Evolutionary conservation across 345 rosid genomes (phyloP).

Genomic region (Hibiscus mutabilis): DNA sequence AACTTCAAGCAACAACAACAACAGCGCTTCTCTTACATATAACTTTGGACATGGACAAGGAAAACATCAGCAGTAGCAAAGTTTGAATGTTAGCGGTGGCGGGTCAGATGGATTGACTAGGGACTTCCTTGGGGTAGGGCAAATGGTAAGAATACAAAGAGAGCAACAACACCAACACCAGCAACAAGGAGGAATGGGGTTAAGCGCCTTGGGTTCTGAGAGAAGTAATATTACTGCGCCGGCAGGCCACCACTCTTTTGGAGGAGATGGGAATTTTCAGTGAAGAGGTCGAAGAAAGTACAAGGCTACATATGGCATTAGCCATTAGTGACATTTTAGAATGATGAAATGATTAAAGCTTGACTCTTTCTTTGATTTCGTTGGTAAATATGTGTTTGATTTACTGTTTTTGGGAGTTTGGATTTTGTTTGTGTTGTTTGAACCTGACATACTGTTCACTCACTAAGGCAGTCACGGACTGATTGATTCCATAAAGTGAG

Average conservation of each 20-base stretch:
- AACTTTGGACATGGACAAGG: conserved; percentile 32
- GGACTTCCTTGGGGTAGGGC: conserved; percentile 82
- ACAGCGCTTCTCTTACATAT: conserved; percentile 38
- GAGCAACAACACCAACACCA: conserved; percentile 30
- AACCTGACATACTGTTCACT: too few species aligned
- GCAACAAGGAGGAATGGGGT: conserved; percentile 10
- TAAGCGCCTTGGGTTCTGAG: background rate
- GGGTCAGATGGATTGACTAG: conserved; percentile 64
- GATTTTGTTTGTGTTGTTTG: too few species aligned
- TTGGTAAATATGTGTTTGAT: too few species aligned
- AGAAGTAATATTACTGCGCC: conserved; percentile 27
- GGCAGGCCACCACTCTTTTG: conserved; percentile 26
- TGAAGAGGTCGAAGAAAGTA: conserved; percentile 3
- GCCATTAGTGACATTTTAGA: background rate
- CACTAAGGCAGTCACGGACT: conserved; percentile 24
- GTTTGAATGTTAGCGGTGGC: conserved; percentile 30
- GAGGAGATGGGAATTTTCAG: conserved; percentile 20
- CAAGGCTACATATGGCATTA: conserved; percentile 22
- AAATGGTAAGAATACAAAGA: conserved; percentile 39
- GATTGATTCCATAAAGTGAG: background rate
- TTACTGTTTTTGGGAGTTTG: too few species aligned
- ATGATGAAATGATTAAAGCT: background rate
- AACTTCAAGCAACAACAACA: conserved; percentile 34
- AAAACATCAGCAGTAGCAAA: background rate
- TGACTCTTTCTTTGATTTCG: background rate